These are phyloP conservation scores for Alnus rubra DNA, from an alignment of 306 rosid genomes.

Conservation along the genomic window DNA sequence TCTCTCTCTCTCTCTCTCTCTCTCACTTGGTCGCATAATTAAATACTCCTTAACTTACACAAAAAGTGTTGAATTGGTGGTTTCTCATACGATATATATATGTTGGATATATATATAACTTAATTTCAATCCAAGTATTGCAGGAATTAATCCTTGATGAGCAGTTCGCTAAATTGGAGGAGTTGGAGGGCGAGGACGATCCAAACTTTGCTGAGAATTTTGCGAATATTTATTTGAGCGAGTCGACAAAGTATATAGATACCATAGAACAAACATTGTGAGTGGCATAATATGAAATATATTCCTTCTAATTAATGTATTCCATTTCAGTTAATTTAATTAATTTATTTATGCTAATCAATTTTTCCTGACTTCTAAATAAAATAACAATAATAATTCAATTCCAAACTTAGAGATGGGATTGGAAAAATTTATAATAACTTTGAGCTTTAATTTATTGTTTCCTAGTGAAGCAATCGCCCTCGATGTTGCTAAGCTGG, in stretches of 20 bases:
- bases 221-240: conserved; percentile 27
- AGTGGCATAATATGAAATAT: conserved; percentile 3
- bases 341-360: not conserved
- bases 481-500: not conserved
- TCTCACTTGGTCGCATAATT: too few species aligned
- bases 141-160: conserved; percentile 25
- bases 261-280: conserved; percentile 34
- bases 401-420: not conserved
- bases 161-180: conserved; percentile 31
- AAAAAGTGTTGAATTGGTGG: too few species aligned
- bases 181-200: conserved; percentile 20
- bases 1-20: too few species aligned
- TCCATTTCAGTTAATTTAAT: not conserved
- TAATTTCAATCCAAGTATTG: not conserved
- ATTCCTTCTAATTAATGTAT: not conserved
- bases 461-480: conserved; percentile 18
- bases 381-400: not conserved
- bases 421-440: not conserved
- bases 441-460: not conserved
- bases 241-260: conserved; percentile 24
- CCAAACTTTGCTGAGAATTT: conserved; percentile 39
- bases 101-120: too few species aligned
- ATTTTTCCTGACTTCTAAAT: too few species aligned
- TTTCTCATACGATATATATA: too few species aligned
- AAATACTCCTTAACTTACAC: too few species aligned